Evolutionary conservation across 1,139 yeast genomes (phyloP), one percentile per base, ranked within the genome.

Genomic region (Suhomyces yuchorum): DNA sequence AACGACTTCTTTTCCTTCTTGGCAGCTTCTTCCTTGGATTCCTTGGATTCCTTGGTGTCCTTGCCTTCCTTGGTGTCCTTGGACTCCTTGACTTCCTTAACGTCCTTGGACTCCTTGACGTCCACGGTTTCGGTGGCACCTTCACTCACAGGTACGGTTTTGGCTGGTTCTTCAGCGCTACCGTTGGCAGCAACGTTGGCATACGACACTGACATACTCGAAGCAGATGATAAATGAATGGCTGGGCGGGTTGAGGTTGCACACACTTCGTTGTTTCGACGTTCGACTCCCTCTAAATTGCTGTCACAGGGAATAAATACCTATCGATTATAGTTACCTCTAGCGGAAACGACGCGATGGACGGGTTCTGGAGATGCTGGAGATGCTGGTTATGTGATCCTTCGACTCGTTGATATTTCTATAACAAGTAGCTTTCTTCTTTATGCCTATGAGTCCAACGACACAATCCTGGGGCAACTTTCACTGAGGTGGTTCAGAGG

Each of bases 181-280:
- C 56, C 75, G 48, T 62, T 65, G 51, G 76, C 77, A 52, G 76
- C 79, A 43, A 70, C 67, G 51, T 73, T 71, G 51, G 78, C 78
- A 56, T 74, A 74, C 44, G 71, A 58, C 54, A 68, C 53, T 32
- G 66, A 54, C 53, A 51, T 47, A 28, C 43, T 30, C 11, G 34
- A 30, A 14, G 15, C 6, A 12, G 32, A 28, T 28, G 32, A 12
- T 28, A 28, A 28, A 28, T 7, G 32, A 28, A 28, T 28, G 32
- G 32, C 32, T 12, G 32, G 32, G 4, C 12, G 6, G 32, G 9
- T 28, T 28, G 32, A 9, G 4, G 32, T 28, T 28, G 7, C 32
- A 28, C 32, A 11, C 18, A 30, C 18, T 30, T 14, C 18, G 18
- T 2, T 14, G 6, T 3, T 30, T 14, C 8, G 34, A 14, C 18